Evolutionary conservation across 2,329 filamentous ascomycete species (phyloP), one percentile per base, ranked within the genome.

Genomic region (Fusarium sororula): DNA sequence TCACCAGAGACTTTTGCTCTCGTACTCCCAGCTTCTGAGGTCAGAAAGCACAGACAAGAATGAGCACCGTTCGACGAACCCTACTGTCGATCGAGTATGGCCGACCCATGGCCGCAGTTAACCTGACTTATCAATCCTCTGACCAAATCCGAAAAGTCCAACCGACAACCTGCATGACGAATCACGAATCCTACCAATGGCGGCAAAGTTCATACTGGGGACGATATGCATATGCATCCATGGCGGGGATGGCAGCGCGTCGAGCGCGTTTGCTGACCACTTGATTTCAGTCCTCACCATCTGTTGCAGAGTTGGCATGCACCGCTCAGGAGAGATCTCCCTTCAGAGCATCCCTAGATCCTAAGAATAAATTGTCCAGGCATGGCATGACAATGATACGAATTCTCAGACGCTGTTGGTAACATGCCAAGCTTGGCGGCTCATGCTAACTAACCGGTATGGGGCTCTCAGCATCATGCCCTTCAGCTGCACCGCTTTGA

Each of bases 71-170:
- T 67, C 42, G 17, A 72, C 45, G 58, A 73, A 61, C 72, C 72
- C 72, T 75, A 67, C 72, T 68, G 75, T 67, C 74, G 75, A 77
- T 77, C 73, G 72, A 72, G 68, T 65, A 58, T 61, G 70, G 47
- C 58, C 59, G 45, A 50, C 54, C 68, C 60, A 62, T 59, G 67
- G 50, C 56, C 37, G 28, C 47, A 39, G 54, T 60, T 37, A 38
- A 51, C 57, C 60, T 74, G 51, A 50, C 71, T 48, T 50, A 47
- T 66, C 51, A 59, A 48, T 63, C 38, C 54, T 58, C 56, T 61
- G 44, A 39, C 56, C 68, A 53, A 59, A 58, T 63, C 58, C 62
- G 32, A 58, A 50, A 69, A 45, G 44, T 62, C 47, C 70, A 68
- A 65, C 72, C 45, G 32, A 35, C 50, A 59, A 54, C 32, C 30